Percentiles rank a stretch among this genome's conserved stretches.
Evolutionary conservation across 2,329 filamentous ascomycete genomes (phyloP).

Genomic region (Lachnellula cervina): DNA sequence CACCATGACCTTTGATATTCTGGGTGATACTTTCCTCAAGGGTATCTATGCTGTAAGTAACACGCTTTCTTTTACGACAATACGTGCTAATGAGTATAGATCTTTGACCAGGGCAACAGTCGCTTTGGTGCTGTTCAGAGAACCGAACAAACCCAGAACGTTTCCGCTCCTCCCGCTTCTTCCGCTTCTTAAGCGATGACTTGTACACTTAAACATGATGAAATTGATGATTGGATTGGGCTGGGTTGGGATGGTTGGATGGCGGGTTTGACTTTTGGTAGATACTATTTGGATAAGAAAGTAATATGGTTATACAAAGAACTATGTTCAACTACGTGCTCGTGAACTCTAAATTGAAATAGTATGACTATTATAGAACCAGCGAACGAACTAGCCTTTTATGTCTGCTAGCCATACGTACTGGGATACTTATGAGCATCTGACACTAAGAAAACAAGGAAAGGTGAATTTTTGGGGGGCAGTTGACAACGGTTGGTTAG

Average conservation of each 20-base stretch:
- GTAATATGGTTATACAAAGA: background rate
- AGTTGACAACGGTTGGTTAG: too few relatives aligned
- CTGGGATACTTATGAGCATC: too few relatives aligned
- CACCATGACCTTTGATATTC: slow-evolving; percentile 49
- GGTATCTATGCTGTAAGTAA: slow-evolving; percentile 50
- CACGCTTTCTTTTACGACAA: slow-evolving; percentile 6
- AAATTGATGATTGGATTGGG: background rate
- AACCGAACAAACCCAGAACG: slow-evolving; percentile 28
- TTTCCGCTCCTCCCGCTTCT: slow-evolving; percentile 17
- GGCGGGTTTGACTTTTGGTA: background rate
- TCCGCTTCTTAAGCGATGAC: slow-evolving; percentile 9
- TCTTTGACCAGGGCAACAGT: slow-evolving; percentile 55
- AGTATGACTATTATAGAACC: too few relatives aligned
- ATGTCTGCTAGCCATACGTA: too few relatives aligned
- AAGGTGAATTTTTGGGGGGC: too few relatives aligned
- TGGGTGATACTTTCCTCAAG: slow-evolving; percentile 56
- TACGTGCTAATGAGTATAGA: slow-evolving; percentile 30
- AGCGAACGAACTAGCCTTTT: too few relatives aligned
- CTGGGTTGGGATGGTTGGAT: background rate
- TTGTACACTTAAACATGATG: background rate
- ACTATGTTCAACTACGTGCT: too few relatives aligned
- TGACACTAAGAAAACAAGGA: too few relatives aligned
- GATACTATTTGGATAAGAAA: background rate
- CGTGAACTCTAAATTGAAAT: too few relatives aligned
- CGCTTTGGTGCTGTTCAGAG: slow-evolving; percentile 53